Percentiles rank a stretch among this genome's conserved stretches.
phyloP scores from a whole-genome alignment of 345 rosid genomes.

The Carallia pectinifolia region DNA sequence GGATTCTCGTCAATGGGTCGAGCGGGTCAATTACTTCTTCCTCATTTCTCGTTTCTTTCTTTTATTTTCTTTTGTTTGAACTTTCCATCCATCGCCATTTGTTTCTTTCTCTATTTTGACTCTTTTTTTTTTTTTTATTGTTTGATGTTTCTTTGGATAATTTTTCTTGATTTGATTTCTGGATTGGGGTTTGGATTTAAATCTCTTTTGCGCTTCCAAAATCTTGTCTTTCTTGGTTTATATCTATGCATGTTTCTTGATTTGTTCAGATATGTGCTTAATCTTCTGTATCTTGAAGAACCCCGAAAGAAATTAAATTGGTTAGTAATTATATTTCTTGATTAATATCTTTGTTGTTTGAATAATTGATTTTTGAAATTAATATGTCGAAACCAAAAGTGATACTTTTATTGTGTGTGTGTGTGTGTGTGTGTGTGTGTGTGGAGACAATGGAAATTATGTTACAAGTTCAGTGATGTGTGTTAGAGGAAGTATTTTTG shows the following conservation, averaged over 20 bases:
- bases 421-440: background rate
- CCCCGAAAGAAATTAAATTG: background rate
- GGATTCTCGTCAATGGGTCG: conserved; percentile 81
- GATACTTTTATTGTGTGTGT: background rate
- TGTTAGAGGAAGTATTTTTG: too few species aligned
- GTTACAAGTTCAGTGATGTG: too few species aligned
- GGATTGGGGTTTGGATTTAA: background rate
- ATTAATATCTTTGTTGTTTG: background rate
- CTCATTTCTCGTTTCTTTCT: background rate
- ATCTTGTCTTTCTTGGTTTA: background rate
- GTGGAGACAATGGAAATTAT: background rate
- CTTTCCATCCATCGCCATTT: background rate
- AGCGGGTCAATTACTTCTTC: conserved; percentile 34
- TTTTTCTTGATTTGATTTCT: conserved; percentile 12
- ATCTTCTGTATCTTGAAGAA: background rate
- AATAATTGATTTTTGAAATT: background rate
- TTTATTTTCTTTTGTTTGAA: background rate
- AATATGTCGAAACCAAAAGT: too few species aligned
- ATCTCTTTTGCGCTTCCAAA: background rate
- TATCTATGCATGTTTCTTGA: too few species aligned
- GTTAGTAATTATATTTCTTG: background rate
- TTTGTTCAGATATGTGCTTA: background rate
- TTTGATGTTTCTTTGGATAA: background rate
- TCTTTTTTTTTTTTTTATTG: background rate
- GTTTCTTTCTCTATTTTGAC: too few species aligned